A percentile compares a stretch with the other conserved stretches of the same genome.
Conservation (phyloP, 805 yeast genomes). For the Spathaspora sp. region DNA sequence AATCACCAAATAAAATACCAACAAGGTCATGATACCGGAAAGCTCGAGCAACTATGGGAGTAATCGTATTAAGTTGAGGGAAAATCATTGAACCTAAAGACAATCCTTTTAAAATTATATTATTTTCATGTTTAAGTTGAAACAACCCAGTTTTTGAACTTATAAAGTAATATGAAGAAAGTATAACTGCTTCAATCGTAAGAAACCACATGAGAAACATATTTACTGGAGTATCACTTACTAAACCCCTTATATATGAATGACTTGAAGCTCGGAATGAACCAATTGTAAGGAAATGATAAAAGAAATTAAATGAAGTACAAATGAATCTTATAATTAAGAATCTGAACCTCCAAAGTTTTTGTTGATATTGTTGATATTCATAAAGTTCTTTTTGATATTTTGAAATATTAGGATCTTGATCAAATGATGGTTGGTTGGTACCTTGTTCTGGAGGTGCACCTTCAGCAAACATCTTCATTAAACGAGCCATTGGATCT, state of each 20-base stretch:
- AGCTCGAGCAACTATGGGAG: slow-evolving; percentile 22
- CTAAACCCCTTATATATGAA: slow-evolving; percentile 22
- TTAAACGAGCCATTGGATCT: slow-evolving; percentile 32
- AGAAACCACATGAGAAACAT: slow-evolving; percentile 25
- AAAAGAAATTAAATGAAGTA: slow-evolving; percentile 28
- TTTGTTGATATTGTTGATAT: slow-evolving; percentile 31
- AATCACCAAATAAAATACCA: slow-evolving; percentile 33
- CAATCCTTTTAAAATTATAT: slow-evolving; percentile 22
- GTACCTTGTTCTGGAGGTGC: background rate
- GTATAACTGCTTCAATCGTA: slow-evolving; percentile 28
- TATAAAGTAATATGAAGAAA: slow-evolving; percentile 30
- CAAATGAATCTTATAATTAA: slow-evolving; percentile 25
- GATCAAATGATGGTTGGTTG: background rate
- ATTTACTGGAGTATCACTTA: slow-evolving; percentile 8
- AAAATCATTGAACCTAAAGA: slow-evolving; percentile 31
- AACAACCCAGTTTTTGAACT: slow-evolving; percentile 21
- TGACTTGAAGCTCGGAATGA: slow-evolving; percentile 23
- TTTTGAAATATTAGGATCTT: slow-evolving; percentile 14
- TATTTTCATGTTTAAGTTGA: slow-evolving; percentile 21
- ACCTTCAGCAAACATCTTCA: slow-evolving; percentile 22
- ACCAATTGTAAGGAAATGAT: slow-evolving; percentile 23
- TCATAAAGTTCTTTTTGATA: slow-evolving; percentile 26
- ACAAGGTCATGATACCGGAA: slow-evolving; percentile 36
- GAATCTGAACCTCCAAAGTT: slow-evolving; percentile 27
- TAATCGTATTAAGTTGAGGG: slow-evolving; percentile 28